Conservation (phyloP, 2,329 filamentous ascomycete species). For the Chaetomium sp. region DNA sequence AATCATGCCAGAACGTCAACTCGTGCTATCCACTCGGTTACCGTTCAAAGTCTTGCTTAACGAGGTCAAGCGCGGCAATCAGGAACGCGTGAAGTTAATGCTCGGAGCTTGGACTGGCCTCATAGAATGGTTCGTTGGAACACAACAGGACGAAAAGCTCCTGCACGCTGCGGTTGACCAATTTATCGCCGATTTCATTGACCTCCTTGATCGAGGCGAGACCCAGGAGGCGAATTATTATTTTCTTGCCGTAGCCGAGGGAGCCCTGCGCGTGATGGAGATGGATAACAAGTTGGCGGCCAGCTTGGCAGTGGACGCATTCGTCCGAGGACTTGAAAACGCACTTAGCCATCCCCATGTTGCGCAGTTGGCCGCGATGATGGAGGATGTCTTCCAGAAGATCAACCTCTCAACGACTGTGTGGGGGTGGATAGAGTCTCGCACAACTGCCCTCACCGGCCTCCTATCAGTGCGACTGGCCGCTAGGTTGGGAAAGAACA, state of each 20-base stretch:
- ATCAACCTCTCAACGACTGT: neutral
- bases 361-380: neutral
- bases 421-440: neutral
- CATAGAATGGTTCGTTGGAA: neutral
- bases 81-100: neutral
- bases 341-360: neutral
- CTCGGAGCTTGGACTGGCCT: neutral
- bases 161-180: neutral
- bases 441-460: neutral
- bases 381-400: neutral
- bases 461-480: neutral
- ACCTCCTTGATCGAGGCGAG: neutral
- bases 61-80: neutral
- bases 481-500: neutral
- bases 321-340: neutral
- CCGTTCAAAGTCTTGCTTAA: neutral
- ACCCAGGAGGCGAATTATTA: neutral
- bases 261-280: neutral
- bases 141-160: neutral
- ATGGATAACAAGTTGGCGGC: neutral
- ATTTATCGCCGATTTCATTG: neutral
- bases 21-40: neutral
- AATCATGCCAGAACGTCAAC: neutral
- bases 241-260: neutral
- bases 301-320: neutral